Conservation (phyloP, 2,329 filamentous ascomycete species). For the Coleophoma cylindrospora region DNA sequence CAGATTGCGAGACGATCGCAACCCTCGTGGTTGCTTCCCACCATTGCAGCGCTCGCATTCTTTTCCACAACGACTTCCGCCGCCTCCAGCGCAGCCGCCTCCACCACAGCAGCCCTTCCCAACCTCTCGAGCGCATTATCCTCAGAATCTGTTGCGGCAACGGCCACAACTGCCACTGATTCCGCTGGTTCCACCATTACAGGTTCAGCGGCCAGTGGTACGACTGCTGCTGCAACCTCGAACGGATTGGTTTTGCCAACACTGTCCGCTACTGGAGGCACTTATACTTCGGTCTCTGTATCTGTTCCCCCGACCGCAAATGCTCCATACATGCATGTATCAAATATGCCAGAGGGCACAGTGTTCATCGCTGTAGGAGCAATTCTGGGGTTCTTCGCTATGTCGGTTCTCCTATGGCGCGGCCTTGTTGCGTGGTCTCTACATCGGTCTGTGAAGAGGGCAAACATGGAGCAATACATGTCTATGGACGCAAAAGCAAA, state of each 20-base stretch:
- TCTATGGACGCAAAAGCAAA: slow-evolving; percentile 60
- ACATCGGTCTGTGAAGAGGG: slow-evolving; percentile 83
- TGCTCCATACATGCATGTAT: slow-evolving; percentile 90
- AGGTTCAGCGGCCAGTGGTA: slow-evolving; percentile 3
- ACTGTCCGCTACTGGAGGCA: slow-evolving; percentile 31
- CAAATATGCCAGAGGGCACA: slow-evolving; percentile 80
- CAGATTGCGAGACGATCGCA: slow-evolving; percentile 9
- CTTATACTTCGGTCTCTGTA: slow-evolving; percentile 62
- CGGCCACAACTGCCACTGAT: slow-evolving; percentile 4
- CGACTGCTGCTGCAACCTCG: neutral
- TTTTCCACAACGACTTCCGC: slow-evolving; percentile 13
- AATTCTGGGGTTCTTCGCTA: slow-evolving; percentile 75
- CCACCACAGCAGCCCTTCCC: slow-evolving; percentile 9
- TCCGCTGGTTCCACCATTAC: slow-evolving; percentile 9
- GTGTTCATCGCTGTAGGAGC: slow-evolving; percentile 95
- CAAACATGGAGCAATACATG: slow-evolving; percentile 68
- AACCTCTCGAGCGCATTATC: slow-evolving; percentile 16
- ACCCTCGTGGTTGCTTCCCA: slow-evolving; percentile 3
- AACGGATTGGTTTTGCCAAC: slow-evolving; percentile 1
- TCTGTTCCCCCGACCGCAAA: slow-evolving; percentile 76
- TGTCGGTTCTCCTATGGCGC: slow-evolving; percentile 84
- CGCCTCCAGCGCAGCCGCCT: neutral
- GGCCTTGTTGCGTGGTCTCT: slow-evolving; percentile 83
- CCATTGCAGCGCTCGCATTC: slow-evolving; percentile 12
- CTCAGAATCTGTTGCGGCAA: slow-evolving; percentile 15